Evolutionary conservation across 352 stramenopile genomes (phyloP), one percentile per base, ranked within the genome.

Genomic region (Phytophthora sp.): DNA sequence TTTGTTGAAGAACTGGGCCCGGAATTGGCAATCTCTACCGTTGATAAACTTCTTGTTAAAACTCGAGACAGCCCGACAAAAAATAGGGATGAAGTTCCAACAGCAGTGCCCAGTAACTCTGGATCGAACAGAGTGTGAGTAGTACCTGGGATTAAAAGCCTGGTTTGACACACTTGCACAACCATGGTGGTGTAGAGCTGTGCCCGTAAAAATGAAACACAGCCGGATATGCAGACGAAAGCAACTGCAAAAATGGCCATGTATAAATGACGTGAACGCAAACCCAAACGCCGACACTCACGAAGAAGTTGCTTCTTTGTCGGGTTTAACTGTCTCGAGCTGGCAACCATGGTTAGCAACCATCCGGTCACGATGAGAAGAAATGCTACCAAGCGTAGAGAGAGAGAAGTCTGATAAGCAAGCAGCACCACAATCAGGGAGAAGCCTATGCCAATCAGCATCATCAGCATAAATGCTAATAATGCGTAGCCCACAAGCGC

Each of bases 141-240:
- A 13, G 49, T 63, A 15, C 75, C 66, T 15, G 75, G 68, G 21
- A 82, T 55, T n/a, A 63, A 55, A 4, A 79, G 62, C 9, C 56
- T 65, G 1, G 77, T 81, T 63, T 92, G 83, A 26, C 83, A 94
- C 1, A 76, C 69, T 45, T 94, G 85, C 17, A 87, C 66, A 31
- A 89, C 69, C 30, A 91, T 58, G 0, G 79, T 84, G 10, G 83
- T 82, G 66, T 90, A 92, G 13, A 92, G 63, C 54, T 94, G 85
- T 0, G 78, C 84, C 2, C 85, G 82, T 4, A 92, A 53, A 44
- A 92, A 92, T 11, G 82, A 69, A 8, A 71, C 73, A 53, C 89
- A 85, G 12, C 74, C 65, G 15, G 69, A 76, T 3, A 76, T 62
- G 52, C 74, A 76, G 20, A 73, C 55, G 39, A 80, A 82, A 23